Evolutionary conservation across 768 basidiomycete species (phyloP), one percentile per base, ranked within the genome.

Genomic region (Postia placenta): DNA sequence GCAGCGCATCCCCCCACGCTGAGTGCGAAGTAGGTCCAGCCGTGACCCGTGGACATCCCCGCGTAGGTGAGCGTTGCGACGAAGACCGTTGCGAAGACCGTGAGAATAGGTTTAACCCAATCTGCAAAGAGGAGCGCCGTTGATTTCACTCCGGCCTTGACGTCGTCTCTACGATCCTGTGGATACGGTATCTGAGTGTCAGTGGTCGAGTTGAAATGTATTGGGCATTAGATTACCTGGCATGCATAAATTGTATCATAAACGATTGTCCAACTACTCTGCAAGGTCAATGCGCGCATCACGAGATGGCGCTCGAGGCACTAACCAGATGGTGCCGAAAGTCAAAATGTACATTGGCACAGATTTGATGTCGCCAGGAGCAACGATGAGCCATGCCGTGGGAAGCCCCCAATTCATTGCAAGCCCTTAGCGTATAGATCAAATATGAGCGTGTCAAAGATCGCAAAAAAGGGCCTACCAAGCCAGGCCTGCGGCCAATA

Each of bases 221-320:
- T n/a, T n/a, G n/a, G n/a, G n/a, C n/a, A n/a, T n/a, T n/a, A n/a
- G n/a, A n/a, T n/a, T n/a, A n/a, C n/a, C n/a, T 88, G 78, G 61
- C 83, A 87, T 7, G 83, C 87, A 60, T 91, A 91, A 47, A 85
- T 81, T 3, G 83, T 83, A 61, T 87, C 76, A 57, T 74, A 75
- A 41, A 70, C 64, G 51, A 78, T 69, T 23, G 71, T 69, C 71
- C 73, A 77, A 17, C 69, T 66, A 35, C 9, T 45, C n/a, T n/a
- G n/a, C n/a, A 30, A 26, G 11, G 4, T 12, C 5, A 27, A 36
- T 12, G 6, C 14, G 9, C 19, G 14, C 24, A 49, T n/a, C 67
- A n/a, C n/a, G n/a, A n/a, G n/a, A n/a, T n/a, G n/a, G n/a, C n/a
- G n/a, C n/a, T n/a, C n/a, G n/a, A n/a, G n/a, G n/a, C n/a, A n/a